Percentiles rank a stretch among this genome's conserved stretches.
Conservation (phyloP, 257 asterid genomes). For the Plectranthus barbatus region DNA sequence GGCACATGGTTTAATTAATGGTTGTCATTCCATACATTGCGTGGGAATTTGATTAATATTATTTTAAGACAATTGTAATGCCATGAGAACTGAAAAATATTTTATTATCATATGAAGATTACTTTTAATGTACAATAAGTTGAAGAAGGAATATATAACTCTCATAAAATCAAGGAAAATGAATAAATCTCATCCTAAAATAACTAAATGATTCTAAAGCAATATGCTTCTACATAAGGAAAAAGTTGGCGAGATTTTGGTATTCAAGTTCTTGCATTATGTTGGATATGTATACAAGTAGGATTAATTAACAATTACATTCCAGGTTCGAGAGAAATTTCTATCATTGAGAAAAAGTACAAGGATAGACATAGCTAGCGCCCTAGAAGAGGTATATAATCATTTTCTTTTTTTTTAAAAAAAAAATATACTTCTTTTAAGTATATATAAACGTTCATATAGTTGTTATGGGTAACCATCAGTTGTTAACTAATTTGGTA, state of each 20-base stretch:
- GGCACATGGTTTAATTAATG: neutral
- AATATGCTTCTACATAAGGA: neutral
- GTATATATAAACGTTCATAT: conserved; percentile 34
- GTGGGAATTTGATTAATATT: neutral
- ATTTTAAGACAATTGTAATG: neutral
- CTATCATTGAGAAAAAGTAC: conserved; percentile 82
- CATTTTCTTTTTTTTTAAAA: conserved; percentile 5
- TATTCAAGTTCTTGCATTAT: neutral
- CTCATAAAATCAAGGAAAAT: neutral
- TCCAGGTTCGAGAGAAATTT: conserved; percentile 89
- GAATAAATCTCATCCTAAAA: neutral
- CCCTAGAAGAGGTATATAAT: conserved; percentile 78
- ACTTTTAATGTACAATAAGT: neutral
- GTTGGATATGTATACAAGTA: neutral
- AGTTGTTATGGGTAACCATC: conserved; percentile 9
- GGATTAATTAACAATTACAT: conserved; percentile 1
- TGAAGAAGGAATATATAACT: neutral
- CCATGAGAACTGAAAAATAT: neutral
- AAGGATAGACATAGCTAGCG: conserved; percentile 66
- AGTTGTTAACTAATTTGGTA: conserved; percentile 68
- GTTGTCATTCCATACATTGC: neutral
- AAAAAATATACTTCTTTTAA: conserved; percentile 6
- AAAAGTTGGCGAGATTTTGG: neutral
- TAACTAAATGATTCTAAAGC: neutral
- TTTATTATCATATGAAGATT: neutral